phyloP scores from a whole-genome alignment of 1,284 basidiomycete species.

The Anthracocystis panici-leucophaei region DNA sequence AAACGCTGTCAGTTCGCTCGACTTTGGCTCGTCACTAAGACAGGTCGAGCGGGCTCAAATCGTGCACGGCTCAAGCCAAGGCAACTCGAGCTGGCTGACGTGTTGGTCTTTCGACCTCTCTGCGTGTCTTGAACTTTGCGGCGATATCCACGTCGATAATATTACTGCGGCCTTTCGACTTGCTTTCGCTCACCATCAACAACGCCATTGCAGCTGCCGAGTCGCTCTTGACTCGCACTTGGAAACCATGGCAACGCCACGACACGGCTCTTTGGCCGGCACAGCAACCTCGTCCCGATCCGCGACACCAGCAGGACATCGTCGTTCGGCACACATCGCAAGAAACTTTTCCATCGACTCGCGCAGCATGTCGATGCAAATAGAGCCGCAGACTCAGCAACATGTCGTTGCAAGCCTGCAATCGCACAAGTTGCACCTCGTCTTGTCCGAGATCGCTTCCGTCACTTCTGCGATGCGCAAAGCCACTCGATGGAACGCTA shows the following conservation, averaged over 20 bases:
- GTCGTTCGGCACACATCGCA: conserved; percentile 40
- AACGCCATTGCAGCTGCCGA: neutral
- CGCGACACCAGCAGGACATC: conserved; percentile 30
- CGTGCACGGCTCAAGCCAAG: conserved; percentile 6
- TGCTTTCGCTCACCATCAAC: conserved; percentile 1
- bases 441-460: conserved; percentile 87
- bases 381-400: neutral
- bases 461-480: conserved; percentile 97
- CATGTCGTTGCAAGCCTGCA: conserved; percentile 23
- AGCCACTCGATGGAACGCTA: conserved; percentile 60
- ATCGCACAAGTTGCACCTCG: conserved; percentile 74
- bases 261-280: conserved; percentile 6
- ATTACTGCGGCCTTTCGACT: neutral
- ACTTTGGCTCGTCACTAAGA: neutral
- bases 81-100: conserved; percentile 22
- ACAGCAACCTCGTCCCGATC: conserved; percentile 26
- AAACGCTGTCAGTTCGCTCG: neutral
- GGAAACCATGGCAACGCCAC: conserved; percentile 15
- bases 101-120: conserved; percentile 19
- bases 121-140: neutral
- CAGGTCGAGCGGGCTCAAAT: neutral
- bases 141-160: neutral
- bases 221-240: neutral
- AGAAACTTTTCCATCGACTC: conserved; percentile 1
- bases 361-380: conserved; percentile 9